phyloP scores from a whole-genome alignment of 2,329 filamentous ascomycete genomes.

The Fusarium avenaceum region DNA sequence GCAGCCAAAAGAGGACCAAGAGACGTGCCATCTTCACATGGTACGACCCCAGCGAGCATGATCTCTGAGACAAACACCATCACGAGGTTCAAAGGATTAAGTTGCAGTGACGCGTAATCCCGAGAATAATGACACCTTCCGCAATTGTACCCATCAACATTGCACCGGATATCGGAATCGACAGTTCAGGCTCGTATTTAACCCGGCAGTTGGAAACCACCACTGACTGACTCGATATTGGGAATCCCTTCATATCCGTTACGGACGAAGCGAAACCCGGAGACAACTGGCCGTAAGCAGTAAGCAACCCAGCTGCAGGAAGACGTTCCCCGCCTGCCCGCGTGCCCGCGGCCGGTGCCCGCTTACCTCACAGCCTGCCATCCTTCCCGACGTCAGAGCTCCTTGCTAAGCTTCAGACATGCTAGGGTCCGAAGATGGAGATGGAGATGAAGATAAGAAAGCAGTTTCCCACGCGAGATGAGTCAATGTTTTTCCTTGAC shows the following conservation, averaged over 20 bases:
- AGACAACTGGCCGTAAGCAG: slow-evolving; percentile 16
- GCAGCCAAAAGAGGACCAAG: background rate
- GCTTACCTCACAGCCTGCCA: no score
- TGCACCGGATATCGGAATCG: no score
- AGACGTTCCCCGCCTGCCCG: slow-evolving; percentile 19
- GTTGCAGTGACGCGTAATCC: no score
- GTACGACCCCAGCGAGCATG: background rate
- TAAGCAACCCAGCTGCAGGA: slow-evolving; percentile 27
- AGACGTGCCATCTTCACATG: slow-evolving; percentile 4
- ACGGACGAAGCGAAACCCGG: background rate
- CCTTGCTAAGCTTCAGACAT: background rate
- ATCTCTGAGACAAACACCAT: slow-evolving; percentile 2
- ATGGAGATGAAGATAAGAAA: background rate
- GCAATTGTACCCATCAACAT: no score
- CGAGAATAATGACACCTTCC: no score
- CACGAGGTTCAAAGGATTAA: no score
- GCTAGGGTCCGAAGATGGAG: background rate
- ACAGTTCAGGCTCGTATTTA: no score
- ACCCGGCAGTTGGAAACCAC: background rate
- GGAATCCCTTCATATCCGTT: no score
- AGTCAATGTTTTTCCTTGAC: slow-evolving; percentile 15
- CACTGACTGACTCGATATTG: background rate
- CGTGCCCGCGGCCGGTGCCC: no score
- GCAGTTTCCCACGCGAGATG: background rate
- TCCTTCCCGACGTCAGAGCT: slow-evolving; percentile 11